Evolutionary conservation across 164 flowering plant genomes (phyloP).

Genomic region (Cinnamomum chago): DNA sequence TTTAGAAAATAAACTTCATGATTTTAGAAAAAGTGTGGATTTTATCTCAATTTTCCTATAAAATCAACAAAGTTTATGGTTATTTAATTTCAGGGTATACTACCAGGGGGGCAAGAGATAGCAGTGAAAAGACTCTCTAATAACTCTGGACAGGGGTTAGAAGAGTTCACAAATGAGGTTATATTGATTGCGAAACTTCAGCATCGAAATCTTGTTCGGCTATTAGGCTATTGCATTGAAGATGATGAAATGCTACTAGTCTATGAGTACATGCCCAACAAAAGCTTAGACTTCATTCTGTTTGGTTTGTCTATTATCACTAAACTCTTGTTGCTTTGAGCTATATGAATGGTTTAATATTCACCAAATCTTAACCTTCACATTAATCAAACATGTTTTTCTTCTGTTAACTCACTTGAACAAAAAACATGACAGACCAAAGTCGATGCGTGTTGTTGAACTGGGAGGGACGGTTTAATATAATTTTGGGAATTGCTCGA

Average conservation of each 20-base stretch:
- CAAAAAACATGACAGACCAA: not conserved
- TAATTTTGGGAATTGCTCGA: conserved; percentile 40
- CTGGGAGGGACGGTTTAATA: conserved; percentile 24
- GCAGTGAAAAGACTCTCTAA: conserved; percentile 43
- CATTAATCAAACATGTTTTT: not conserved
- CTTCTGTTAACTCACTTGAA: too few relatives aligned
- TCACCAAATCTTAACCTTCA: too few relatives aligned
- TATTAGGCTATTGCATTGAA: conserved; percentile 32
- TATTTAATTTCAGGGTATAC: conserved; percentile 22
- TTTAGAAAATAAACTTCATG: not conserved
- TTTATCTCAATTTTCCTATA: not conserved
- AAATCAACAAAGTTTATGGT: not conserved
- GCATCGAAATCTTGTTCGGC: conserved; percentile 36
- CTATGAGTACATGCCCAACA: conserved; percentile 36
- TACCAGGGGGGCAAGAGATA: conserved; percentile 24
- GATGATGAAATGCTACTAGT: conserved; percentile 31
- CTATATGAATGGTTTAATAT: not conserved
- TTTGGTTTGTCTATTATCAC: conserved; percentile 19
- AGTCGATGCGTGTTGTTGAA: conserved; percentile 7
- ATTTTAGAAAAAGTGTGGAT: not conserved
- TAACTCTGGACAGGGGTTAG: conserved; percentile 30
- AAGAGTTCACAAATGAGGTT: conserved; percentile 35
- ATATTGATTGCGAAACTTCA: conserved; percentile 34
- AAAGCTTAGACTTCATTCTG: conserved; percentile 25
- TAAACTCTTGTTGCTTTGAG: not conserved